These are phyloP conservation scores for Adansonia gregorii DNA, from an alignment of 441 rosid species.

Conservation along the genomic window DNA sequence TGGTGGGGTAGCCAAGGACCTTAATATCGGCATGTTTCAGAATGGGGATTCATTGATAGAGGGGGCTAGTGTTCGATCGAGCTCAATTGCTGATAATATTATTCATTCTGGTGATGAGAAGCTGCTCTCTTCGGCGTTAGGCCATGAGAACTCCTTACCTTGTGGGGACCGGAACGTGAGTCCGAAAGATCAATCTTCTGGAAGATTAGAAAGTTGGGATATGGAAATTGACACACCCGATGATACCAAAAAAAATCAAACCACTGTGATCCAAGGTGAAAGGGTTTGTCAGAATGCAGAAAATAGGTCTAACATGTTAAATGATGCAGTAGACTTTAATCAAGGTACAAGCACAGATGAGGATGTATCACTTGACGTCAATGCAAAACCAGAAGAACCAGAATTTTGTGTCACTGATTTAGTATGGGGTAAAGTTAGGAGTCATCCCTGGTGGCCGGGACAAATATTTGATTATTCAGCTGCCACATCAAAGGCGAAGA, in stretches of 20 bases:
- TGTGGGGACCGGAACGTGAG: background rate
- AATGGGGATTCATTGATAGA: constrained; percentile 11
- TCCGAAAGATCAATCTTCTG: constrained; percentile 19
- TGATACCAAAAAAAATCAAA: constrained; percentile 24
- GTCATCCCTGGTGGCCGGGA: constrained; percentile 98
- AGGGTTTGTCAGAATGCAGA: constrained; percentile 21
- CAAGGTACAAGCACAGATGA: constrained; percentile 27
- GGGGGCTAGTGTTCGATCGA: constrained; percentile 1
- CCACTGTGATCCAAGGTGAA: background rate
- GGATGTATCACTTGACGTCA: constrained; percentile 28
- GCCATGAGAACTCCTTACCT: constrained; percentile 19
- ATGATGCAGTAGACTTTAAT: constrained; percentile 41
- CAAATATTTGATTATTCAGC: constrained; percentile 65
- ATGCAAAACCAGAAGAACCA: constrained; percentile 21
- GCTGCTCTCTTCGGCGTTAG: background rate
- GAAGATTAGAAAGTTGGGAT: constrained; percentile 25
- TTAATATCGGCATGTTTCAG: constrained; percentile 23
- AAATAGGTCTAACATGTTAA: constrained; percentile 21
- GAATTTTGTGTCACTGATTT: constrained; percentile 55
- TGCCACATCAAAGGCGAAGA: constrained; percentile 64
- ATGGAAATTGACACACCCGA: constrained; percentile 31
- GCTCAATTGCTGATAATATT: constrained; percentile 4
- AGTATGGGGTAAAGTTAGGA: constrained; percentile 89
- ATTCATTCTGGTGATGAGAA: constrained; percentile 18
- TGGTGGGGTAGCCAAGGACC: constrained; percentile 25